Percentiles rank a stretch among this genome's conserved stretches.
Conservation (phyloP, 192 early-diverging fungal species). For the Helicostylum pulchrum region DNA sequence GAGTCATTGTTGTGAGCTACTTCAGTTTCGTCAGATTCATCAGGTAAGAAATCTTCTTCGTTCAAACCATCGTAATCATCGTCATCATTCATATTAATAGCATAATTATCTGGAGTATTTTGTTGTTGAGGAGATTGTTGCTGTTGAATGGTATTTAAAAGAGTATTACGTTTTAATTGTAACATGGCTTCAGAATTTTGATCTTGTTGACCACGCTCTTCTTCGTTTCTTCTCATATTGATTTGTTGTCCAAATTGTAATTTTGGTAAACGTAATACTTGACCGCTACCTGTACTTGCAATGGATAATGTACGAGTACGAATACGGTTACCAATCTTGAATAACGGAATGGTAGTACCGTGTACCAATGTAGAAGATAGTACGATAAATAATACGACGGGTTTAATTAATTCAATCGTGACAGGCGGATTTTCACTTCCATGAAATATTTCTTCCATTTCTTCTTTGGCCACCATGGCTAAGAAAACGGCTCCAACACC, state of each 20-base stretch:
- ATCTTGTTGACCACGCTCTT: slow-evolving; percentile 1
- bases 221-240: slow-evolving; percentile 2
- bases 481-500: slow-evolving; percentile 52
- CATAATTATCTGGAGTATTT: not conserved
- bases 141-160: slow-evolving; percentile 22
- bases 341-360: slow-evolving; percentile 76
- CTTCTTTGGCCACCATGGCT: slow-evolving; percentile 41
- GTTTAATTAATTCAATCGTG: slow-evolving; percentile 36
- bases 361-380: slow-evolving; percentile 79
- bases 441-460: slow-evolving; percentile 25
- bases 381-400: slow-evolving; percentile 71
- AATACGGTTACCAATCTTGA: slow-evolving; percentile 59
- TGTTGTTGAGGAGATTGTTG: not conserved
- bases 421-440: slow-evolving; percentile 8
- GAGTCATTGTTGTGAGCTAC: not conserved
- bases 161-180: slow-evolving; percentile 20
- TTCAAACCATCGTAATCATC: slow-evolving; percentile 23
- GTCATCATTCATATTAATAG: slow-evolving; percentile 26
- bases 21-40: slow-evolving; percentile 19
- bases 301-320: slow-evolving; percentile 37
- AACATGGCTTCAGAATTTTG: slow-evolving; percentile 13
- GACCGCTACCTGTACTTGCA: slow-evolving; percentile 25
- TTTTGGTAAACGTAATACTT: slow-evolving; percentile 32
- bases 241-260: slow-evolving; percentile 30
- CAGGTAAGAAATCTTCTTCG: slow-evolving; percentile 33